Conservation (phyloP, 495 filamentous ascomycete genomes). For the Aspergillus affinis region DNA sequence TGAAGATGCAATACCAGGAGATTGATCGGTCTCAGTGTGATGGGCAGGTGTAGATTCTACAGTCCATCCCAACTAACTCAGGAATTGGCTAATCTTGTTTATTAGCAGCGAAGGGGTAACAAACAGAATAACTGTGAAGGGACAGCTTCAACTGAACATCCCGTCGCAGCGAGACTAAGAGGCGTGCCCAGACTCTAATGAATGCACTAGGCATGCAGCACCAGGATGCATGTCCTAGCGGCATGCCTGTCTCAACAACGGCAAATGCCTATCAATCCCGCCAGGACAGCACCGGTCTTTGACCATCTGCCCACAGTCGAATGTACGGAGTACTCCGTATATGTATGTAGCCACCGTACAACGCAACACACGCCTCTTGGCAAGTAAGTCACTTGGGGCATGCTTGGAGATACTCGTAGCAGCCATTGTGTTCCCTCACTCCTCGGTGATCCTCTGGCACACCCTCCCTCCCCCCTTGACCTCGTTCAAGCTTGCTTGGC, state of each 20-base stretch:
- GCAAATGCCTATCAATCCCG: neutral
- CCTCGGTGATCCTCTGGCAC: no score
- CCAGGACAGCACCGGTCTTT: neutral
- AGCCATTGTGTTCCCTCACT: no score
- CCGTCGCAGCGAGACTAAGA: neutral
- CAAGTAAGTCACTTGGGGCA: neutral
- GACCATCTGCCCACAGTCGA: no score
- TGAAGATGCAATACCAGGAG: neutral
- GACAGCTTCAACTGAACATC: neutral
- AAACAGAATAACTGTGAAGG: neutral
- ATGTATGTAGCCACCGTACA: no score
- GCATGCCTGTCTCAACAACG: neutral
- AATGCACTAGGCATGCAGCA: neutral
- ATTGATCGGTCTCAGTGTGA: neutral
- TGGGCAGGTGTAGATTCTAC: neutral
- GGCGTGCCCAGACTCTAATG: neutral
- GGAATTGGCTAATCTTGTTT: neutral
- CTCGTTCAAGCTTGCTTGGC: conserved; percentile 16
- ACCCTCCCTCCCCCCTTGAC: neutral
- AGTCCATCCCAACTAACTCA: neutral
- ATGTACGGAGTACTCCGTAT: no score
- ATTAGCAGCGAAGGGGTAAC: neutral
- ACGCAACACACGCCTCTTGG: neutral
- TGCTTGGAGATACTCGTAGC: no score
- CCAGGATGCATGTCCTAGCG: neutral